These are phyloP conservation scores for Phytophthora sp. DNA, from an alignment of 352 stramenopile genomes.

Conservation along the genomic window DNA sequence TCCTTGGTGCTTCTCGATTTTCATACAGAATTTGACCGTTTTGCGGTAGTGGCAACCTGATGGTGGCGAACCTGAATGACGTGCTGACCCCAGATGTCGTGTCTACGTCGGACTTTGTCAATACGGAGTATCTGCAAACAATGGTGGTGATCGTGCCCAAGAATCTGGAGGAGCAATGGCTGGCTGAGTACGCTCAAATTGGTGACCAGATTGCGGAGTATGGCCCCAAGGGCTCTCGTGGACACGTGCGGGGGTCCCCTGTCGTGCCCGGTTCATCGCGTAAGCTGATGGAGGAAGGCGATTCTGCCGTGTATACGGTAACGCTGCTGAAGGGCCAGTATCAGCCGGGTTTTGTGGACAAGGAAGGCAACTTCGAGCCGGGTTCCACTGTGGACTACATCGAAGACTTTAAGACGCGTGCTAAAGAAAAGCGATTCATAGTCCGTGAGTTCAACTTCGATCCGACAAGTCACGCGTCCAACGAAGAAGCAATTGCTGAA, in stretches of 20 bases:
- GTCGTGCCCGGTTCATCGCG: constrained; percentile 94
- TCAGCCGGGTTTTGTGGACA: constrained; percentile 81
- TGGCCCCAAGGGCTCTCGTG: constrained; percentile 90
- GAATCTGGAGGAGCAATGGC: constrained; percentile 90
- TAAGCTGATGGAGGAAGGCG: constrained; percentile 92
- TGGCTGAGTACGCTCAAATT: constrained; percentile 89
- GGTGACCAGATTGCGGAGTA: constrained; percentile 90
- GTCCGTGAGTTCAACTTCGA: constrained; percentile 94
- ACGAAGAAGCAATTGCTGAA: constrained; percentile 88
- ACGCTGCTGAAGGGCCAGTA: constrained; percentile 97
- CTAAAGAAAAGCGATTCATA: constrained; percentile 94
- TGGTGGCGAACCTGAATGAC: constrained; percentile 95
- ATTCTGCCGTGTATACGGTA: constrained; percentile 94
- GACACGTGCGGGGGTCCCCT: constrained; percentile 93
- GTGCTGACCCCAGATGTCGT: constrained; percentile 92
- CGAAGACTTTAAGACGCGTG: constrained; percentile 93
- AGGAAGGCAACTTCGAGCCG: constrained; percentile 90
- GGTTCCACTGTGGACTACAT: constrained; percentile 95
- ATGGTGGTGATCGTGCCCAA: constrained; percentile 96
- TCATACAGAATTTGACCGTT: background rate
- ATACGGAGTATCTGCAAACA: constrained; percentile 98
- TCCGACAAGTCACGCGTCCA: constrained; percentile 84
- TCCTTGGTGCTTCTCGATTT: background rate
- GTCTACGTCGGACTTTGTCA: constrained; percentile 91
- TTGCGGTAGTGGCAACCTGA: constrained; percentile 88